phyloP scores from a whole-genome alignment of 139 green algal species.

The Zygnema cylindricum region DNA sequence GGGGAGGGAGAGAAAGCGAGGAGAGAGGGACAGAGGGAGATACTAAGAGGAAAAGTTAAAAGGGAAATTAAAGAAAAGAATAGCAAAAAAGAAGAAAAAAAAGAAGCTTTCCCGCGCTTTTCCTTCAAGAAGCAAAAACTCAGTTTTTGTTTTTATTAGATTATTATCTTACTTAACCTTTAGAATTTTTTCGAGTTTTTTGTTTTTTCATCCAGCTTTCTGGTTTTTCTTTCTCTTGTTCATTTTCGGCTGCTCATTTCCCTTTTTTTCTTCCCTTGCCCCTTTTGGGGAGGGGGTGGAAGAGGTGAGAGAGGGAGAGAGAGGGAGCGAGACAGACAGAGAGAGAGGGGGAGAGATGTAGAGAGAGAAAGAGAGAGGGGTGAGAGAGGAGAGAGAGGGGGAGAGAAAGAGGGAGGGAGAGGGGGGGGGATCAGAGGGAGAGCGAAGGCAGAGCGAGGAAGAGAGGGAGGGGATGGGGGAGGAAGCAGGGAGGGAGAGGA shows the following conservation, averaged over 20 bases:
- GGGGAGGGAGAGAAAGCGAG: background rate
- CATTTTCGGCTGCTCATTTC: no score
- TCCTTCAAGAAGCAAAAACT: no score
- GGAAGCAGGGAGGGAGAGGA: background rate
- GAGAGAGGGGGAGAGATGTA: background rate
- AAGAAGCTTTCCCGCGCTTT: background rate
- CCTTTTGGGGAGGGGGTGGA: background rate
- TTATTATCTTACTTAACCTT: no score
- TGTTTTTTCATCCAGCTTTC: no score
- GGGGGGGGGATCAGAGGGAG: constrained; percentile 13
- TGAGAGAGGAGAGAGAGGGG: background rate
- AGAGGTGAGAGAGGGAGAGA: background rate
- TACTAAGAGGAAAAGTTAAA: background rate
- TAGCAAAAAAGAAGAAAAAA: background rate
- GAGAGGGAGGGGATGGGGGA: background rate
- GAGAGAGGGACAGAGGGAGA: background rate
- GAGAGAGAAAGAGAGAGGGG: background rate
- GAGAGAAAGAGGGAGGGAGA: constrained; percentile 39
- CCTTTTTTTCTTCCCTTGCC: background rate
- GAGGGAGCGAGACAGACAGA: background rate
- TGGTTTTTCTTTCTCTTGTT: no score
- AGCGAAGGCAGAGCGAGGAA: background rate
- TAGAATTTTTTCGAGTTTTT: no score
- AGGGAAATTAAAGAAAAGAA: constrained; percentile 12
- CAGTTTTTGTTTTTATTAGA: no score